Conservation (phyloP, 257 asterid species). For the Cruciata laevipes region DNA sequence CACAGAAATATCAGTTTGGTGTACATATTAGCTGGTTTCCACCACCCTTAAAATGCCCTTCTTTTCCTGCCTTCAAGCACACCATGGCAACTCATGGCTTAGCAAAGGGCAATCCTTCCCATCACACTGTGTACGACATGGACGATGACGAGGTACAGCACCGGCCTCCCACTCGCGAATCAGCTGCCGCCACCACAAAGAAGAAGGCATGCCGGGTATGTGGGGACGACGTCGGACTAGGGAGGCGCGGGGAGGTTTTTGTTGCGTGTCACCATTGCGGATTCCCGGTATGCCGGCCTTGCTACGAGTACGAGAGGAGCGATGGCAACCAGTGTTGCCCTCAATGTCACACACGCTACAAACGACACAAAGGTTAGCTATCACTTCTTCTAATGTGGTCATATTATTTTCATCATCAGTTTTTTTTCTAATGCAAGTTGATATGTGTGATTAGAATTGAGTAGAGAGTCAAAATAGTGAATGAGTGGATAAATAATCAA, state of each 20-base stretch:
- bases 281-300: constrained; percentile 68
- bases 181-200: background rate
- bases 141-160: constrained; percentile 31
- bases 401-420: background rate
- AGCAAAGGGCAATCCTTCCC: constrained; percentile 26
- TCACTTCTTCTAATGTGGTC: background rate
- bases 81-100: constrained; percentile 41
- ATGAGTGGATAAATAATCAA: too few relatives aligned
- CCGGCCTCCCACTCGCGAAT: constrained; percentile 21
- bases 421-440: background rate
- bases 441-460: background rate
- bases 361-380: constrained; percentile 51
- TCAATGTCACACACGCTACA: constrained; percentile 63
- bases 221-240: constrained; percentile 51
- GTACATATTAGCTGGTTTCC: constrained; percentile 1
- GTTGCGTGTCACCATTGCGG: constrained; percentile 62
- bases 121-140: constrained; percentile 25
- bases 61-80: constrained; percentile 29
- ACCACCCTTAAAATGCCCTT: constrained; percentile 18
- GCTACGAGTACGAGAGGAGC: constrained; percentile 68
- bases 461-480: background rate
- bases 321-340: constrained; percentile 72
- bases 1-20: constrained; percentile 46
- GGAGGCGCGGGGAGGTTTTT: constrained; percentile 43
- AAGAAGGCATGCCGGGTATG: constrained; percentile 52